Evolutionary conservation across 805 yeast genomes (phyloP), one percentile per base, ranked within the genome.

Genomic region (Blastobotrys peoriensis): DNA sequence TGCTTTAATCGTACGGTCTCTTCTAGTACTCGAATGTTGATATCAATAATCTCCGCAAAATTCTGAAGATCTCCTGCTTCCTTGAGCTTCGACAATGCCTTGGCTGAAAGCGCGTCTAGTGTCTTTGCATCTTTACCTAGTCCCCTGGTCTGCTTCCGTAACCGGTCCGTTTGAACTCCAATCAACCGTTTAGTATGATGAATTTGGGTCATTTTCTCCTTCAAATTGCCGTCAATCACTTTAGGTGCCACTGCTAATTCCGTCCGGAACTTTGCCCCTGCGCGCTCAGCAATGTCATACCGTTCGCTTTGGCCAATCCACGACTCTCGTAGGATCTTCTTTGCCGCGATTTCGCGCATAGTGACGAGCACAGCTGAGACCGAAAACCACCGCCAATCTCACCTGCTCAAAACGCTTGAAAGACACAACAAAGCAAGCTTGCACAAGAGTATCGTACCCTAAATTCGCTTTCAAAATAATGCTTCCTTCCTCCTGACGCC

Each of bases 11-110:
- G 57, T 41, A 73, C 52, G 0, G 87, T 73, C 35, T 68, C 63
- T 57, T 87, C 96, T 36, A 87, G 61, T 1, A 85, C 78, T 38
- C 95, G 64, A 16, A 88, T 63, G 41, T 81, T 79, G 51, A 82
- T 83, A 61, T 87, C 95, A 2, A 85, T 56, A 13, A 73, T 49
- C 58, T 87, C 96, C 0, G 86, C 79, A 52, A 77, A 69, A 36
- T 69, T 67, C 54, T 79, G 85, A 2, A 76, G 58, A 40, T 68
- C 66, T 1, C 67, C 70, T 2, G 63, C 50, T 36, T 62, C 64
- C 49, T 57, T 51, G 15, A 55, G 36, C 41, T 33, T 45, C 3
- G 20, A 36, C 16, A 52, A 45, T 1, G 51, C 56, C 8, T 19
- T 10, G 4, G 21, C 33, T 1, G 46, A 38, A 20, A 52, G 35